phyloP scores from a whole-genome alignment of 2,329 filamentous ascomycete species.

The Ophiocordyceps polyrhachis-furcata region DNA sequence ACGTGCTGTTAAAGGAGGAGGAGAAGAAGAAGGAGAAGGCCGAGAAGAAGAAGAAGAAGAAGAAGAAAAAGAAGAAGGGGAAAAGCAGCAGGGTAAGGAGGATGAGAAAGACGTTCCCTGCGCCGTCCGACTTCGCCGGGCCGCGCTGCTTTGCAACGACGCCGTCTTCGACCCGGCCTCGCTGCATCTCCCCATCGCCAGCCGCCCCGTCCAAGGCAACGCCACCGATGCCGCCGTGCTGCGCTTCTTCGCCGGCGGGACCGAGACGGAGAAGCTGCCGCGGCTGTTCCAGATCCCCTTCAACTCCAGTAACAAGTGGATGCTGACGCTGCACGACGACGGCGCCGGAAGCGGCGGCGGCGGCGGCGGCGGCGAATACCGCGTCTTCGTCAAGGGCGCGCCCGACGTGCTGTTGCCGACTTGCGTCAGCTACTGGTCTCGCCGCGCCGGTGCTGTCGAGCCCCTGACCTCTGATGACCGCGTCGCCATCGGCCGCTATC shows the following conservation, averaged over 20 bases:
- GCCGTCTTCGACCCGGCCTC: slow-evolving; percentile 21
- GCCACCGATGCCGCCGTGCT: slow-evolving; percentile 24
- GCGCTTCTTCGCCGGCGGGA: slow-evolving; percentile 18
- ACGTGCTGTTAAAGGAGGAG: slow-evolving; percentile 6
- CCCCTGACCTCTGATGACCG: slow-evolving; percentile 15
- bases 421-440: slow-evolving; percentile 18
- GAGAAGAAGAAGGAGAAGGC: neutral
- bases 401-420: slow-evolving; percentile 27
- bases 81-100: neutral
- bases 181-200: slow-evolving; percentile 13
- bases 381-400: slow-evolving; percentile 32
- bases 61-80: neutral
- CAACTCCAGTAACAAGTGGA: slow-evolving; percentile 32
- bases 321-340: slow-evolving; percentile 21
- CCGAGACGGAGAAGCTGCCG: slow-evolving; percentile 5
- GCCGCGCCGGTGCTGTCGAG: slow-evolving; percentile 11
- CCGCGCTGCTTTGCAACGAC: slow-evolving; percentile 21
- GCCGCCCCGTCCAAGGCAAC: slow-evolving; percentile 20
- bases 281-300: slow-evolving; percentile 24
- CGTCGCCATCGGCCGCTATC: slow-evolving; percentile 15
- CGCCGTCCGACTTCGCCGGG: slow-evolving; percentile 9
- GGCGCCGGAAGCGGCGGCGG: slow-evolving; percentile 2
- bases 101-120: neutral
- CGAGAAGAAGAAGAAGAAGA: neutral
- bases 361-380: slow-evolving; percentile 10